A percentile compares a stretch with the other conserved stretches of the same genome.
phyloP scores from a whole-genome alignment of 2,329 filamentous ascomycete genomes.

The Pyrenophora tritici-repentis region DNA sequence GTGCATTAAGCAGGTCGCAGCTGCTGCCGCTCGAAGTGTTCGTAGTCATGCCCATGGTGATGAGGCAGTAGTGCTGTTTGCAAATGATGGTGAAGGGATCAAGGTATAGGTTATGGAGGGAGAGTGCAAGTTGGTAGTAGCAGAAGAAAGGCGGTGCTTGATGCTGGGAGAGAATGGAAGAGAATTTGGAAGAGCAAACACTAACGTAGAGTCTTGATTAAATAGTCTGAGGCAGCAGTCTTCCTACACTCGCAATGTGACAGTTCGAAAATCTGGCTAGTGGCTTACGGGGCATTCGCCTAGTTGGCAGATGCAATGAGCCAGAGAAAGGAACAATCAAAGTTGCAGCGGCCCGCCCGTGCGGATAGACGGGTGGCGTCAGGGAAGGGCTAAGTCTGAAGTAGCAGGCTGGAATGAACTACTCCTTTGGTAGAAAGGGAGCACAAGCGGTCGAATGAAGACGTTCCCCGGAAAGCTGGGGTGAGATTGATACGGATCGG shows the following conservation, averaged over 20 bases:
- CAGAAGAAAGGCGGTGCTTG: not conserved
- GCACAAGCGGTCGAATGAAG: conserved; percentile 24
- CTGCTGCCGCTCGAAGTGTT: not conserved
- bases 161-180: not conserved
- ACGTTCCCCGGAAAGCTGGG: conserved; percentile 20
- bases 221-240: conserved; percentile 28
- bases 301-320: conserved; percentile 33
- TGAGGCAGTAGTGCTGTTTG: not conserved
- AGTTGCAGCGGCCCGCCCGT: conserved; percentile 43
- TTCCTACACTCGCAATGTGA: conserved; percentile 6
- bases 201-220: conserved; percentile 33
- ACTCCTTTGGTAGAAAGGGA: conserved; percentile 24
- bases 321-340: conserved; percentile 33
- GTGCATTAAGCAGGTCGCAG: not conserved
- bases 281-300: conserved; percentile 25
- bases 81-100: not conserved
- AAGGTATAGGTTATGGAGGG: not conserved
- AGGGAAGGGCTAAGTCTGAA: conserved; percentile 29
- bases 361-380: conserved; percentile 42
- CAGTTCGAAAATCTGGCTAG: conserved; percentile 5
- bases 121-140: not conserved
- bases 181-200: conserved; percentile 14
- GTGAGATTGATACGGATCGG: conserved; percentile 13
- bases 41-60: conserved; percentile 8
- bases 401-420: conserved; percentile 32